Evolutionary conservation across 2,329 filamentous ascomycete genomes (phyloP), one percentile per base, ranked within the genome.

Genomic region (Claviceps monticola): DNA sequence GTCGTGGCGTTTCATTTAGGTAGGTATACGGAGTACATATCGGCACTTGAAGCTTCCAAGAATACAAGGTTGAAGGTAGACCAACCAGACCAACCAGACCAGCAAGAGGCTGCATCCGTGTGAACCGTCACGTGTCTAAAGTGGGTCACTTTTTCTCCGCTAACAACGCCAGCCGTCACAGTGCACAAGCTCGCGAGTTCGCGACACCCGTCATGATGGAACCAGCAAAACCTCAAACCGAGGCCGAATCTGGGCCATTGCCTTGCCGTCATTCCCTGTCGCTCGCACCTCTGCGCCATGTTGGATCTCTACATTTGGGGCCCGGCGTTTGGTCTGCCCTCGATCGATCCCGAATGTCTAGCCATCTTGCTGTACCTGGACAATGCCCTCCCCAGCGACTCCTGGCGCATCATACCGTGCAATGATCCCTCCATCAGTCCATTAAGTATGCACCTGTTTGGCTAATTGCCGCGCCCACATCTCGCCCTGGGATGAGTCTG

Each of bases 271-370:
- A 16, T 7, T 26, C 34, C n/a, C 6, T 44, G 9, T 16, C 13
- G n/a, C 48, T 26, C 9, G 26, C 23, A 23, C 17, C 49, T 21
- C n/a, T 45, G 42, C 29, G 38, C 29, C 48, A 70, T 69, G 67
- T 56, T 70, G 48, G 80, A 91, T 69, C 79, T 98, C 54, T 86
- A 95, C 69, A 78, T 95, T 62, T 95, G 90, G 84, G 90, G 90
- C 48, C 83, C 88, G 51, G 90, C 87, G 42, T 95, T 95, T 66
- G 83, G 82, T 42, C 79, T 96, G 45, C 84, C 91, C 14, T 97
- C 93, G 44, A 85, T 97, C 61, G 90, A 97, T 62, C 75, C 91
- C 46, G 87, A 95, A 72, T 97, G 90, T 64, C 79, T 95, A 55
- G 90, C 90, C 29, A 76, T 84, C 44, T 81, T 95, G 58, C 81